These are phyloP conservation scores for Cucumis hystrix DNA, from an alignment of 306 rosid species.

Conservation along the genomic window DNA sequence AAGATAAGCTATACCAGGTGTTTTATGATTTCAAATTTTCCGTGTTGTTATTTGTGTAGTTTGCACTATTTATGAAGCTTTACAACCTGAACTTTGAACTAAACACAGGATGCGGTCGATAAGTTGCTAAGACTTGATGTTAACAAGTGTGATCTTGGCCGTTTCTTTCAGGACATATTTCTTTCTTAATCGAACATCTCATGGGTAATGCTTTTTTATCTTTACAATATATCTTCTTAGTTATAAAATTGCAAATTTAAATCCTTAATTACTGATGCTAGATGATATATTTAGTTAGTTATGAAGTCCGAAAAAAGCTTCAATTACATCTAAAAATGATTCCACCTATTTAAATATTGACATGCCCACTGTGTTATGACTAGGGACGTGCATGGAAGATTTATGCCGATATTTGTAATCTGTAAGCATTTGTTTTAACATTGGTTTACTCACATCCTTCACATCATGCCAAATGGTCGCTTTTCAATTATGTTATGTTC, in stretches of 20 bases:
- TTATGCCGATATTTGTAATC: neutral
- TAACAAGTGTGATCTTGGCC: conserved; percentile 40
- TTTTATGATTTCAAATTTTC: conserved; percentile 8
- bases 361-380: neutral
- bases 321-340: neutral
- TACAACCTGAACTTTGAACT: neutral
- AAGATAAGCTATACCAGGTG: conserved; percentile 62
- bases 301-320: neutral
- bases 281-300: neutral
- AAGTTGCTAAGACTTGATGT: conserved; percentile 63
- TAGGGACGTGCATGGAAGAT: neutral
- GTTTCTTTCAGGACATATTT: conserved; percentile 52
- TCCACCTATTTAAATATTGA: too few species aligned
- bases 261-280: neutral
- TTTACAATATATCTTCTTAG: neutral
- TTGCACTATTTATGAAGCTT: neutral
- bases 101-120: conserved; percentile 53
- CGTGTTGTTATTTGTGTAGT: neutral
- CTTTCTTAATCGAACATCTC: conserved; percentile 12
- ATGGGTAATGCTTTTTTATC: conserved; percentile 8
- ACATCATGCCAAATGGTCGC: neutral
- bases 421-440: neutral
- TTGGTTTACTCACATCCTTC: neutral
- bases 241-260: neutral
- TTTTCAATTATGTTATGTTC: neutral